Conservation (phyloP, 176 grass and related monocot genomes). For the Elymus sibiricus region DNA sequence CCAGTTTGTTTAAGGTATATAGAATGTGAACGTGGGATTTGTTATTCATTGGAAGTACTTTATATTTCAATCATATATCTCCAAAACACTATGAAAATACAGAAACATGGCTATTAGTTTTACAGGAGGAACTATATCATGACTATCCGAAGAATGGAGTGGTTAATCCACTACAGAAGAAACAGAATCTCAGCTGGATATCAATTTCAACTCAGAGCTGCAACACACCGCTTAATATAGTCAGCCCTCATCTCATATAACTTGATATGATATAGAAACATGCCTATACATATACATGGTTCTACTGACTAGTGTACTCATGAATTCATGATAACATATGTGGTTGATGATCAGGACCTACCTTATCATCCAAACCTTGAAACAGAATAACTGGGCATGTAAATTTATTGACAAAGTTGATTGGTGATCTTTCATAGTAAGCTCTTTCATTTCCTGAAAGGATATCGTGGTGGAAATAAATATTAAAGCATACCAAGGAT, state of each 20-base stretch:
- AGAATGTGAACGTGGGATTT: neutral
- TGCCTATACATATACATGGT: neutral
- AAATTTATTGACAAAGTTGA: conserved; percentile 90
- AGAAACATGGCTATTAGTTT: neutral
- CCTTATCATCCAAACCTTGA: conserved; percentile 93
- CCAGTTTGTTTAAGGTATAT: neutral
- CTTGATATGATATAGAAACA: neutral
- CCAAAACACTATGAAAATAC: neutral
- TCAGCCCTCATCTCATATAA: neutral
- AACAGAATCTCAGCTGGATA: neutral
- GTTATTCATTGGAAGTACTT: neutral
- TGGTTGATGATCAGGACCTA: conserved; percentile 27
- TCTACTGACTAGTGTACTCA: neutral
- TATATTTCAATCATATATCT: neutral
- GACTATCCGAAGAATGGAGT: neutral
- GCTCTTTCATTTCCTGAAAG: conserved; percentile 56
- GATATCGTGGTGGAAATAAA: neutral
- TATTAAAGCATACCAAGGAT: neutral
- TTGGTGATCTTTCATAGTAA: conserved; percentile 76
- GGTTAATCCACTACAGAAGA: neutral
- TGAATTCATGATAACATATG: neutral
- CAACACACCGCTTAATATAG: neutral
- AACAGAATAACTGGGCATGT: conserved; percentile 89
- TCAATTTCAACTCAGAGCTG: neutral
- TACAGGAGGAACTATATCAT: neutral